Conservation (phyloP, 441 rosid species). For the Erysimum cheiri region DNA sequence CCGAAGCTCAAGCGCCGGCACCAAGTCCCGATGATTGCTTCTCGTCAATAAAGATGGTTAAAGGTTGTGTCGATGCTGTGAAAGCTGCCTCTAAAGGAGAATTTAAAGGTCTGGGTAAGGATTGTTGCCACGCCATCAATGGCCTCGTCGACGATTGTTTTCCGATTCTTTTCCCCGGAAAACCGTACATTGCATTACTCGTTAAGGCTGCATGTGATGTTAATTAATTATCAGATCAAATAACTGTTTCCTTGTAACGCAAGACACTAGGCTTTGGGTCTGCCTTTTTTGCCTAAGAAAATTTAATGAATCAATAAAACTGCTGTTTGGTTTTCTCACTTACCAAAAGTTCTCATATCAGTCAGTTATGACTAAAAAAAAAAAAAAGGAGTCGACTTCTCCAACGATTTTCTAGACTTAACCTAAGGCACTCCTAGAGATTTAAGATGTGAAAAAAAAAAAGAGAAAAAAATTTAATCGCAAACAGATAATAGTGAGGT, state of each 20-base stretch:
- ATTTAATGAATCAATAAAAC: no score
- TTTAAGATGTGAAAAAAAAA: no score
- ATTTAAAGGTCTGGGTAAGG: conserved; percentile 1
- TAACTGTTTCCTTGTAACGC: neutral
- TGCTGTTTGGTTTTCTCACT: no score
- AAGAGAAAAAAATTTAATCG: no score
- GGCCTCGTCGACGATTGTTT: conserved; percentile 20
- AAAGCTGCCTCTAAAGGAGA: neutral
- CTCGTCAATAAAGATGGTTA: neutral
- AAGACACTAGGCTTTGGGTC: neutral
- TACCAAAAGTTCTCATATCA: no score
- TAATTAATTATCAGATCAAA: neutral
- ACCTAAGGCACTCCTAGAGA: no score
- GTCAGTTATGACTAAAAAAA: no score
- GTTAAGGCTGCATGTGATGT: neutral
- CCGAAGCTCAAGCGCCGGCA: neutral
- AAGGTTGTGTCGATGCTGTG: conserved; percentile 32
- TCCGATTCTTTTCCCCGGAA: conserved; percentile 1
- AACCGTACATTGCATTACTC: neutral
- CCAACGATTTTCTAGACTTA: no score
- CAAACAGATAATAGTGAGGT: no score
- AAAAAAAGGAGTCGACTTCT: no score
- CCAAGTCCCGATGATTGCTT: conserved; percentile 26
- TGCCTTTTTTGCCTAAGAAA: no score
- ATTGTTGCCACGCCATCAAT: conserved; percentile 14